A percentile compares a stretch with the other conserved stretches of the same genome.
phyloP scores from a whole-genome alignment of 371 early-diverging fungal genomes.

The Syncephalis plumigaleata region DNA sequence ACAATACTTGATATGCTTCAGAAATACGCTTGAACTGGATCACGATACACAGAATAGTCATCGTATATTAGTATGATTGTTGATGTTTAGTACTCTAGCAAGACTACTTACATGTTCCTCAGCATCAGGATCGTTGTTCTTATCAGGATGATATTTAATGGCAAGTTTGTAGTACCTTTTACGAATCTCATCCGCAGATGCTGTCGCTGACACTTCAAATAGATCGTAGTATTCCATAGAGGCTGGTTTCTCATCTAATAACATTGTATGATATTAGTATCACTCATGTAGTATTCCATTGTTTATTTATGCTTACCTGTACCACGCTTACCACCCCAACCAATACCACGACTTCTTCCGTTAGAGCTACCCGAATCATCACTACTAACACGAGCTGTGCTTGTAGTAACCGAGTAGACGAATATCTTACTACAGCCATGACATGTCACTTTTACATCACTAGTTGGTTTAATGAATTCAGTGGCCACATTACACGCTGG shows the following conservation, averaged over 20 bases:
- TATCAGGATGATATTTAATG: conserved; percentile 91
- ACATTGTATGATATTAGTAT: neutral
- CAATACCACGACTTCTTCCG: too few relatives aligned
- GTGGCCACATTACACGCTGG: too few relatives aligned
- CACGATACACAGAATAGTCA: too few relatives aligned
- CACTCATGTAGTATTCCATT: too few relatives aligned
- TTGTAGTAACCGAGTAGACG: too few relatives aligned
- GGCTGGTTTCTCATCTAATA: conserved; percentile 44
- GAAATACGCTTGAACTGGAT: conserved; percentile 89
- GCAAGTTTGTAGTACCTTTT: conserved; percentile 87
- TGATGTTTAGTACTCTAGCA: neutral
- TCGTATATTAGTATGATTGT: neutral
- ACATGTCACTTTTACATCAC: too few relatives aligned
- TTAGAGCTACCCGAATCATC: too few relatives aligned
- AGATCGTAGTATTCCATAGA: conserved; percentile 79
- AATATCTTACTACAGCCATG: too few relatives aligned
- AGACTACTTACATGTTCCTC: conserved; percentile 47
- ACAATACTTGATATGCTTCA: conserved; percentile 86
- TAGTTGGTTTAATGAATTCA: too few relatives aligned
- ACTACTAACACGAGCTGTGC: too few relatives aligned
- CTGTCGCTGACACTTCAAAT: conserved; percentile 63
- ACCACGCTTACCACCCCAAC: too few relatives aligned
- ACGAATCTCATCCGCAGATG: conserved; percentile 80
- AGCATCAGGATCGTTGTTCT: conserved; percentile 70
- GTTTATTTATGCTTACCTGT: too few relatives aligned